Evolutionary conservation across 352 stramenopile genomes (phyloP), one percentile per base, ranked within the genome.

Genomic region (Pythium monospermum): DNA sequence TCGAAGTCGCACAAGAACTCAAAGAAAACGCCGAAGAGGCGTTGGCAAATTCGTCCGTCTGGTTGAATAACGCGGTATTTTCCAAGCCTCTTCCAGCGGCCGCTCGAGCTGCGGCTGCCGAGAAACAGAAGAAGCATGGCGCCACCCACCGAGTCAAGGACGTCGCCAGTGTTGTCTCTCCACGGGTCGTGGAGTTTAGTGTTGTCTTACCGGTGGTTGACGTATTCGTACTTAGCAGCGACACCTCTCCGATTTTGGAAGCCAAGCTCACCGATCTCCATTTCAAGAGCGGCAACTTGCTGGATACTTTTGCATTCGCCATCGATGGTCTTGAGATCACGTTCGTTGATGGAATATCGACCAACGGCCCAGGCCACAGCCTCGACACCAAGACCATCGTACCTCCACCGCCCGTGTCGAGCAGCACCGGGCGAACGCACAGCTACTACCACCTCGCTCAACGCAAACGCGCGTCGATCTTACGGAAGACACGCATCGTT

Each of bases 181-280:
- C 51, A 7, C 32, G 54, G 55, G 60, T 63, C 4, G 66, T 90
- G 8, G 66, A 78, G 49, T 74, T 85, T 22, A 74, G 44, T 21
- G 64, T 90, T 21, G 62, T 63, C 37, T 37, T 90, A n/a, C 79
- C 79, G 4, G 53, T 85, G 28, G 68, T 90, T 4, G 76, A 90
- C 26, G 43, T 90, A 13, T 73, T 86, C 23, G 55, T 87, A 18
- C 62, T 87, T 27, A 80, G 69, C 23, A 83, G 74, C 0, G 76
- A 85, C 23, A 66, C 67, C 1, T 87, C 79, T 1, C 76, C 79
- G 4, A 81, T 87, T 31, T 49, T 90, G 23, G 65, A 90, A 55
- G 71, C 66, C n/a, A 71, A 70, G 30, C 52, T 86, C 27, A 36
- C 80, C 6, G 63, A 77, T 6, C 57, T 81, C 6, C 49, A 63